phyloP scores from a whole-genome alignment of 495 filamentous ascomycete species.

The Tuber umbilicatum region DNA sequence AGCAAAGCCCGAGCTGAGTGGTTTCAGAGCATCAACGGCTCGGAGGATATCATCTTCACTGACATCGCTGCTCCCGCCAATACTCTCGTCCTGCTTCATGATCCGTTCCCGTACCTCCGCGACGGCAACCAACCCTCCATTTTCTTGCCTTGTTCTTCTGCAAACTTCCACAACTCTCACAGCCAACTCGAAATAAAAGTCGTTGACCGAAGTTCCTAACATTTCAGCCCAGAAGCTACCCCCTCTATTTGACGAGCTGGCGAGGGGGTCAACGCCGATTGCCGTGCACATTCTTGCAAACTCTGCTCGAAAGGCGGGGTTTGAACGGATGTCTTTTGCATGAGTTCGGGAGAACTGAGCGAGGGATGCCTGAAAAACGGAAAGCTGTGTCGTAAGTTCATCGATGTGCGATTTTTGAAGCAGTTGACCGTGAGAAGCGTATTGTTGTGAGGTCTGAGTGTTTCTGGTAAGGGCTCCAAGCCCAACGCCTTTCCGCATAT shows the following conservation, averaged over 20 bases:
- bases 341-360: constrained; percentile 93
- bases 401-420: constrained; percentile 72
- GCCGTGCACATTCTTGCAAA: constrained; percentile 98
- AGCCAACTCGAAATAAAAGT: constrained; percentile 96
- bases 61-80: constrained; percentile 65
- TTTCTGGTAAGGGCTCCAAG: constrained; percentile 85
- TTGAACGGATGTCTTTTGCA: constrained; percentile 87
- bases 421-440: constrained; percentile 77
- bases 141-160: constrained; percentile 75
- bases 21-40: constrained; percentile 78
- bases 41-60: constrained; percentile 75
- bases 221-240: constrained; percentile 88
- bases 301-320: constrained; percentile 89
- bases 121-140: constrained; percentile 84
- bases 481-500: constrained; percentile 71
- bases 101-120: constrained; percentile 70
- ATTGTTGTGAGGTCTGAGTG: constrained; percentile 70
- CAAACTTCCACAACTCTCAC: constrained; percentile 92
- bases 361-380: constrained; percentile 88
- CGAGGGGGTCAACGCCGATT: constrained; percentile 90
- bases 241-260: constrained; percentile 54
- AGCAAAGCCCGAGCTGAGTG: constrained; percentile 79
- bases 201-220: constrained; percentile 82
- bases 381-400: constrained; percentile 82
- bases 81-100: constrained; percentile 52